phyloP scores from a whole-genome alignment of 306 rosid genomes.

The Echinosophora koreensis region DNA sequence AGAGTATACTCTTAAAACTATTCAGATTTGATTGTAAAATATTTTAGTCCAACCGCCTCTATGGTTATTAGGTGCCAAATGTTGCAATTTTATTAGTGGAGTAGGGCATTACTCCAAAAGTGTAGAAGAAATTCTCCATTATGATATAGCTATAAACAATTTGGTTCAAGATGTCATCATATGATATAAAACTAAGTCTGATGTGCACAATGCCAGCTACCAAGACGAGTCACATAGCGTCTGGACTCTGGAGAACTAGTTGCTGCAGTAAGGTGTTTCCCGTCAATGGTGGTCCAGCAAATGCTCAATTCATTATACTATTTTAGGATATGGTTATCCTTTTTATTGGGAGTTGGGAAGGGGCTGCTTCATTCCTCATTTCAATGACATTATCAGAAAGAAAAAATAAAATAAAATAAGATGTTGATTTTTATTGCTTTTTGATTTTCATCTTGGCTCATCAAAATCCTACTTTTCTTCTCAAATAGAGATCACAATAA shows the following conservation, averaged over 20 bases:
- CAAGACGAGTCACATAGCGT: background rate
- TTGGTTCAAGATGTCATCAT: background rate
- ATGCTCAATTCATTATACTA: background rate
- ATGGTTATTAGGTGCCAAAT: no score
- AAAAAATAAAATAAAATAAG: background rate
- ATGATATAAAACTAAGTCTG: background rate
- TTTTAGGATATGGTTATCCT: background rate
- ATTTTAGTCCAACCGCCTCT: background rate
- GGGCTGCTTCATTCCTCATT: background rate
- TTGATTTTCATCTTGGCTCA: no score
- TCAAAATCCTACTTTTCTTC: background rate
- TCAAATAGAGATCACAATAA: background rate
- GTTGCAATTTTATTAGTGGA: conserved; percentile 33
- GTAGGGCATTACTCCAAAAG: background rate
- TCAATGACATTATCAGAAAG: background rate
- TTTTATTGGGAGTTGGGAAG: background rate
- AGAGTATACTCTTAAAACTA: background rate
- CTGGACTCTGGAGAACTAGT: background rate
- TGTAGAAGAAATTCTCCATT: conserved; percentile 37
- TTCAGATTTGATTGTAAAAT: no score
- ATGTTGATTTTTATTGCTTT: no score
- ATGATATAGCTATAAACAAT: background rate
- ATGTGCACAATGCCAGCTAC: background rate
- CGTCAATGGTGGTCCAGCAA: background rate
- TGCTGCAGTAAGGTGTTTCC: background rate